phyloP scores from a whole-genome alignment of 352 stramenopile genomes.

The Globisporangium okanoganense region DNA sequence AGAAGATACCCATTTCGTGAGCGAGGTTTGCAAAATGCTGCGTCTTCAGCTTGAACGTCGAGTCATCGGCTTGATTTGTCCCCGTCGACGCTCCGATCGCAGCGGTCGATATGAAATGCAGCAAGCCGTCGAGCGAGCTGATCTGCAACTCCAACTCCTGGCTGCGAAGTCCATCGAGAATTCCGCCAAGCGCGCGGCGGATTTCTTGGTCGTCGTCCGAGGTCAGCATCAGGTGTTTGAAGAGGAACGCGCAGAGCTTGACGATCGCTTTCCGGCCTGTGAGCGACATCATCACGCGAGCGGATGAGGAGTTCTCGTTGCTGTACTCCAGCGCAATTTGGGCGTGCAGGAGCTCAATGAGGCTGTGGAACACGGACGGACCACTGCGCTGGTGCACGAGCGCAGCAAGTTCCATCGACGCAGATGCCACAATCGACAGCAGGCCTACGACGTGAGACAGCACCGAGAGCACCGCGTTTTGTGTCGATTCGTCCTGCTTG shows the following conservation, averaged over 20 bases:
- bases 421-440: slow-evolving; percentile 52
- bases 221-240: slow-evolving; percentile 63
- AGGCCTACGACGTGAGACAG: slow-evolving; percentile 46
- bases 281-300: slow-evolving; percentile 25
- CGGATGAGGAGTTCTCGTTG: slow-evolving; percentile 8
- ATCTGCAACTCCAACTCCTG: slow-evolving; percentile 61
- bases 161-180: slow-evolving; percentile 72
- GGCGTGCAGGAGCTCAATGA: slow-evolving; percentile 41
- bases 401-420: slow-evolving; percentile 46
- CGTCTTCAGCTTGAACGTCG: slow-evolving; percentile 24
- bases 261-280: slow-evolving; percentile 56
- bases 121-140: slow-evolving; percentile 60
- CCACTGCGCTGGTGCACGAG: slow-evolving; percentile 24
- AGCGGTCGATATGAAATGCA: slow-evolving; percentile 69
- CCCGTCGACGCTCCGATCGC: slow-evolving; percentile 15
- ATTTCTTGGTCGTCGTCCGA: slow-evolving; percentile 41
- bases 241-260: slow-evolving; percentile 69
- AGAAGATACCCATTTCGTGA: slow-evolving; percentile 75
- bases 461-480: slow-evolving; percentile 23
- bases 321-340: slow-evolving; percentile 57
- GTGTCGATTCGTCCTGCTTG: slow-evolving; percentile 1
- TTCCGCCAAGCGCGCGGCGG: slow-evolving; percentile 45
- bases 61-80: slow-evolving; percentile 17
- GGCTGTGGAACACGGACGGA: slow-evolving; percentile 11
- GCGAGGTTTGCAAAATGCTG: slow-evolving; percentile 49